Evolutionary conservation across 345 rosid genomes (phyloP), one percentile per base, ranked within the genome.

Genomic region (Tarenaya hassleriana): DNA sequence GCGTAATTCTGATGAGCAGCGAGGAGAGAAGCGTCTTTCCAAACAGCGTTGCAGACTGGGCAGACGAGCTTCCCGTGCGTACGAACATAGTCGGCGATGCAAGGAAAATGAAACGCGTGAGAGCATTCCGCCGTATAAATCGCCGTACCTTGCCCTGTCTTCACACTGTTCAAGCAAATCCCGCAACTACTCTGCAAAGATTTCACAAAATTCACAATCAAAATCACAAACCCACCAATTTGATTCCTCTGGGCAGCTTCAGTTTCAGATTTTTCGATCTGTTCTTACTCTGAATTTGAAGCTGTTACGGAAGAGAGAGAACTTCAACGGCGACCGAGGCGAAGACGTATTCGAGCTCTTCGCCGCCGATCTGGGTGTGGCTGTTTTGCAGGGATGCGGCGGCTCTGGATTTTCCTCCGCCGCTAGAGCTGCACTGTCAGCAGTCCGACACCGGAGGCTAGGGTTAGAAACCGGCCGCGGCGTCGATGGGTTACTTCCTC

Each of bases 71-170:
- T 71, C 16, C 68, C 76, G 20, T 75, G 73, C n/a, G 73, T 74
- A 32, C 79, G 69, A 20, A 80, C 81, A 32, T 80, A 86, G 4
- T 74, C 71, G 8, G 79, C 75, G 17, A 90, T 63, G 65, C 96
- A 90, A n/a, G 86, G 82, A 51, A 84, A 86, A 56, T 90, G 97
- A 61, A 90, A 90, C 21, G 68, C 69, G 62, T 90, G 96, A 10
- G 76, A 53, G 42, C 97, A 90, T 58, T 86, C 97, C 8, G 96
- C 96, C 20, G 96, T 90, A 69, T 80, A 84, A 16, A 83, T 80
- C 6, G 91, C 91, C 13, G 84, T 78, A 3, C 88, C 96, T 51
- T 84, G 80, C n/a, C 87, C 91, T 4, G 80, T 75, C 69, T 74
- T 82, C 65, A 84, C 88, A 55, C 83, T 77, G 73, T 73, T 78